Conservation (phyloP, 352 stramenopile genomes). For the Globisporangium polare region DNA sequence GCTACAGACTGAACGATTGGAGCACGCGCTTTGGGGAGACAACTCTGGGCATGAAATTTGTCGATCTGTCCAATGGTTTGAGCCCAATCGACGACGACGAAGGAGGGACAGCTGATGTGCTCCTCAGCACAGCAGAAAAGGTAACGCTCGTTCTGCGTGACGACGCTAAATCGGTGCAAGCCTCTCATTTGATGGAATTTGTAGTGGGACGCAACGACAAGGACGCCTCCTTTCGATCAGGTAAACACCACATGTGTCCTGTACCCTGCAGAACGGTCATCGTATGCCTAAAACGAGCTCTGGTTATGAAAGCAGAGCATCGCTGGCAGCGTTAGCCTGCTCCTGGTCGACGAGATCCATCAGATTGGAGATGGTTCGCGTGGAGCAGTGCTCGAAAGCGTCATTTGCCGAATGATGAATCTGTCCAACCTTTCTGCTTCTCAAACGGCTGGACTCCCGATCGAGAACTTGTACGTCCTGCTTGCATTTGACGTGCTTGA, state of each 20-base stretch:
- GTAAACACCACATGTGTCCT: neutral
- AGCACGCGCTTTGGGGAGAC: conserved; percentile 26
- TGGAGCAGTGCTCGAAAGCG: conserved; percentile 26
- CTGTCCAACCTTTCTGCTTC: conserved; percentile 15
- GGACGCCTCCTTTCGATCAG: conserved; percentile 13
- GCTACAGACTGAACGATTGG: conserved; percentile 32
- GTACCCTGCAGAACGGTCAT: too few relatives aligned
- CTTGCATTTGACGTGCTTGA: neutral
- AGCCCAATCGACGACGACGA: conserved; percentile 12
- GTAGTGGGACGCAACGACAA: conserved; percentile 40
- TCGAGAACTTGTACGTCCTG: conserved; percentile 20
- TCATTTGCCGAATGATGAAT: conserved; percentile 39
- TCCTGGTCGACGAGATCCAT: conserved; percentile 44
- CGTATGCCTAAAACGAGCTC: neutral
- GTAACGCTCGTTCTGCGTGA: neutral
- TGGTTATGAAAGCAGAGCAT: neutral
- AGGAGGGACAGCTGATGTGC: conserved; percentile 21
- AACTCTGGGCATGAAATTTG: conserved; percentile 29
- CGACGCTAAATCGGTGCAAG: neutral
- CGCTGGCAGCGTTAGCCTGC: conserved; percentile 8
- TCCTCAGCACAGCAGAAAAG: conserved; percentile 49
- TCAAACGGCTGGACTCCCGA: conserved; percentile 11
- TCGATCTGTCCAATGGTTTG: conserved; percentile 27
- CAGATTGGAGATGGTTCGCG: conserved; percentile 31
- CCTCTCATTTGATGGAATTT: neutral